Evolutionary conservation across 805 yeast species (phyloP).

Genomic region (Starmerella potacharoeniae): DNA sequence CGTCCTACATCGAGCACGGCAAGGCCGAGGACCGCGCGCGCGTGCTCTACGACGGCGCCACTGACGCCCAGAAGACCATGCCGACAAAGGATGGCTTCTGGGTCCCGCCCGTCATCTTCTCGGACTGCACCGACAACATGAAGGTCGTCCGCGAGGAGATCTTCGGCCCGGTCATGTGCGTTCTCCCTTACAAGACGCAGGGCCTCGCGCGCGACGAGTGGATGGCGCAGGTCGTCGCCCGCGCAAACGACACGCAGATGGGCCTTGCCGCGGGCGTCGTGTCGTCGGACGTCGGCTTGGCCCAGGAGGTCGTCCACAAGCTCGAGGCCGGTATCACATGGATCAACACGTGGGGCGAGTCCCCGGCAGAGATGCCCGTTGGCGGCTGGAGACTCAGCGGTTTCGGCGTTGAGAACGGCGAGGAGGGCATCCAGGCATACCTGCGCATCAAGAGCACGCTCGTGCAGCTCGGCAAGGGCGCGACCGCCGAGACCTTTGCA

Average conservation of each 20-base stretch:
- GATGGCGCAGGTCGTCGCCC: conserved; percentile 57
- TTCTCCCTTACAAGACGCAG: conserved; percentile 57
- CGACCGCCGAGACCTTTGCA: conserved; percentile 9
- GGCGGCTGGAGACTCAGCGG: conserved; percentile 73
- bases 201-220: conserved; percentile 44
- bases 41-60: conserved; percentile 66
- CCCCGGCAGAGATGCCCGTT: conserved; percentile 54
- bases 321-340: conserved; percentile 56
- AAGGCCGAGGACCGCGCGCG: conserved; percentile 73
- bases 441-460: conserved; percentile 65
- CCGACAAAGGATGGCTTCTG: conserved; percentile 42
- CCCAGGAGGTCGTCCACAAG: conserved; percentile 48
- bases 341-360: conserved; percentile 56
- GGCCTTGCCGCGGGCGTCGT: conserved; percentile 76
- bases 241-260: conserved; percentile 59
- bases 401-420: conserved; percentile 66
- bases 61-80: conserved; percentile 27
- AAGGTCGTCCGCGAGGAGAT: conserved; percentile 64
- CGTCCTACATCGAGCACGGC: conserved; percentile 63
- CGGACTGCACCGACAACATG: conserved; percentile 55
- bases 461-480: conserved; percentile 38
- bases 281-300: conserved; percentile 50
- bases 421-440: conserved; percentile 54
- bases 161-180: conserved; percentile 75
- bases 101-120: conserved; percentile 62